Conservation (phyloP, 805 yeast genomes). For the Candida ulmi region DNA sequence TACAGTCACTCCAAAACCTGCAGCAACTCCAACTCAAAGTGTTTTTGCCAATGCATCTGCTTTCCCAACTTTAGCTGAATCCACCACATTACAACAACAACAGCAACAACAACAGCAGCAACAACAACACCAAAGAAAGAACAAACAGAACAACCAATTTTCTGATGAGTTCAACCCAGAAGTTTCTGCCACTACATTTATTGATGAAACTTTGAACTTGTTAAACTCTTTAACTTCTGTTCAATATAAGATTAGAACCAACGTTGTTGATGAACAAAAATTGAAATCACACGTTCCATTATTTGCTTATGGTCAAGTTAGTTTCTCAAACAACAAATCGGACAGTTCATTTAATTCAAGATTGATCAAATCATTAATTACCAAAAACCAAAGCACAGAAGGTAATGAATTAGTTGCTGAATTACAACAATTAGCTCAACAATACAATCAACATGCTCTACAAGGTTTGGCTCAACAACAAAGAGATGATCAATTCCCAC, state of each 20-base stretch:
- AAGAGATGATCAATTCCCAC: not conserved
- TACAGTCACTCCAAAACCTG: slow-evolving; percentile 13
- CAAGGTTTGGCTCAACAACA: not conserved
- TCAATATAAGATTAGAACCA: slow-evolving; percentile 33
- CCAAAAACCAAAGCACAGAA: slow-evolving; percentile 21
- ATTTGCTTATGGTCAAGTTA: slow-evolving; percentile 40
- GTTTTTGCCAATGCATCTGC: slow-evolving; percentile 44
- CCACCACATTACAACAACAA: slow-evolving; percentile 28
- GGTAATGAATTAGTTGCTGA: slow-evolving; percentile 3
- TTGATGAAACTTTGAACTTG: slow-evolving; percentile 41
- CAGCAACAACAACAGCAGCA: slow-evolving; percentile 27
- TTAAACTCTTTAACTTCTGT: slow-evolving; percentile 33
- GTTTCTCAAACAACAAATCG: slow-evolving; percentile 13
- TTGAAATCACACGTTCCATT: slow-evolving; percentile 35
- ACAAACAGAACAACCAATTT: slow-evolving; percentile 14
- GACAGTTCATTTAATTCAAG: slow-evolving; percentile 25
- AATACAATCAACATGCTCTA: slow-evolving; percentile 1
- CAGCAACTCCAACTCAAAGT: slow-evolving; percentile 26
- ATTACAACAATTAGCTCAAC: slow-evolving; percentile 6
- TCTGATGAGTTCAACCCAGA: slow-evolving; percentile 32
- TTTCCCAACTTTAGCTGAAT: slow-evolving; percentile 54
- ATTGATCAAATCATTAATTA: slow-evolving; percentile 31
- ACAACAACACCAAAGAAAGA: slow-evolving; percentile 19
- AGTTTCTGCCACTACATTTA: slow-evolving; percentile 38
- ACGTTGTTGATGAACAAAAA: slow-evolving; percentile 22